These are phyloP conservation scores for Candida oleophila DNA, from an alignment of 805 yeast genomes.

Conservation along the genomic window DNA sequence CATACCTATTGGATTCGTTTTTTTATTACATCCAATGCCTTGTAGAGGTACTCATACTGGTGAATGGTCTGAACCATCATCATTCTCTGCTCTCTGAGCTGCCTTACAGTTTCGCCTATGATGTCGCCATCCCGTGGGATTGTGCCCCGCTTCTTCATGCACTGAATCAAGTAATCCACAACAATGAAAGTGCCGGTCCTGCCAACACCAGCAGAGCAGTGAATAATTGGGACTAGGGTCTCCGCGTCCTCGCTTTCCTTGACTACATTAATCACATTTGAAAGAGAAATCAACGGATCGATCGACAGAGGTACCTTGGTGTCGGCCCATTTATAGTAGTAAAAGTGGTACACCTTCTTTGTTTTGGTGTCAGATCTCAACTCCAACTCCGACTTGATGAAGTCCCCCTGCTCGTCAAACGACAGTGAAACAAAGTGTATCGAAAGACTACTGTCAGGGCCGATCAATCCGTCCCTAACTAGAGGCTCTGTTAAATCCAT, in stretches of 20 bases:
- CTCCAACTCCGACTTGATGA: constrained; percentile 24
- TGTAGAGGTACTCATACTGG: constrained; percentile 37
- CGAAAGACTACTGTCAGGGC: constrained; percentile 7
- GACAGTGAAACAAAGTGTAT: constrained; percentile 16
- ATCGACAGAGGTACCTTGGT: constrained; percentile 36
- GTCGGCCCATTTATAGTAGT: constrained; percentile 47
- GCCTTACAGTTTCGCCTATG: constrained; percentile 24
- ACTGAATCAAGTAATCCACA: constrained; percentile 26
- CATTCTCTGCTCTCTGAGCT: constrained; percentile 32
- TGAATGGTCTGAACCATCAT: constrained; percentile 45
- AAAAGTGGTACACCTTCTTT: constrained; percentile 37
- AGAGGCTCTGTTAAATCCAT: constrained; percentile 19
- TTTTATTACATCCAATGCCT: constrained; percentile 13
- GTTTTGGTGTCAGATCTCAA: constrained; percentile 15
- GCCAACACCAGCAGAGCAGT: constrained; percentile 52
- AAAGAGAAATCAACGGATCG: constrained; percentile 26
- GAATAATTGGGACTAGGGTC: constrained; percentile 27
- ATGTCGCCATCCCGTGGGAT: constrained; percentile 19
- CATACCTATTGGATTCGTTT: neutral
- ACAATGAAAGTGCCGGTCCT: constrained; percentile 43
- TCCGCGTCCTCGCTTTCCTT: constrained; percentile 4
- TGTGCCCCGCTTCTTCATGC: constrained; percentile 10
- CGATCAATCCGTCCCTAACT: constrained; percentile 18
- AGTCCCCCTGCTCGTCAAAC: constrained; percentile 17
- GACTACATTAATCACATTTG: constrained; percentile 15